Conservation (phyloP, 345 rosid genomes). For the Lepidium sativum region DNA sequence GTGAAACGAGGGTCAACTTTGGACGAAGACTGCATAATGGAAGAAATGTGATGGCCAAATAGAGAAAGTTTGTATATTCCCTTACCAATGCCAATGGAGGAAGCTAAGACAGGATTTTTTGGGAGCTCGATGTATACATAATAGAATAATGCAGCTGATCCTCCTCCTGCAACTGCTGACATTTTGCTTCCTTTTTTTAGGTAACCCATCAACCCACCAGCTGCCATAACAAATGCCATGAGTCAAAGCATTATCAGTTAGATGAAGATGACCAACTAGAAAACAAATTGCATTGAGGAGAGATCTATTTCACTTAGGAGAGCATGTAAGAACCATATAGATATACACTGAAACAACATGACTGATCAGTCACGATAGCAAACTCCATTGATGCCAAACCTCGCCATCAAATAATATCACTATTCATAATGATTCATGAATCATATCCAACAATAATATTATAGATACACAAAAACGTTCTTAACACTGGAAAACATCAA, state of each 20-base stretch:
- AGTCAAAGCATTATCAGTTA: background rate
- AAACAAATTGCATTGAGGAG: background rate
- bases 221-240: slow-evolving; percentile 27
- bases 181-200: slow-evolving; percentile 85
- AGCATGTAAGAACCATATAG: background rate
- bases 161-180: slow-evolving; percentile 69
- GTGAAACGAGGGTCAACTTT: background rate
- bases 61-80: background rate
- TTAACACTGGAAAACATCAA: background rate
- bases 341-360: background rate
- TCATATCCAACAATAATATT: background rate
- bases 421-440: background rate
- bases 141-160: slow-evolving; percentile 55
- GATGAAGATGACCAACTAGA: background rate
- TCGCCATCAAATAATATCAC: background rate
- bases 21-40: background rate
- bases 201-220: slow-evolving; percentile 84
- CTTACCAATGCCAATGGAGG: slow-evolving; percentile 81
- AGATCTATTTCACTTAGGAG: background rate
- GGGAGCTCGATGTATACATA: slow-evolving; percentile 74
- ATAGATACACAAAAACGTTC: background rate
- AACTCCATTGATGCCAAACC: background rate
- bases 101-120: slow-evolving; percentile 58
- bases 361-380: background rate
- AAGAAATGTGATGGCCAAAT: background rate